phyloP scores from a whole-genome alignment of 192 early-diverging fungal genomes.

The Phycomyces nitens region DNA sequence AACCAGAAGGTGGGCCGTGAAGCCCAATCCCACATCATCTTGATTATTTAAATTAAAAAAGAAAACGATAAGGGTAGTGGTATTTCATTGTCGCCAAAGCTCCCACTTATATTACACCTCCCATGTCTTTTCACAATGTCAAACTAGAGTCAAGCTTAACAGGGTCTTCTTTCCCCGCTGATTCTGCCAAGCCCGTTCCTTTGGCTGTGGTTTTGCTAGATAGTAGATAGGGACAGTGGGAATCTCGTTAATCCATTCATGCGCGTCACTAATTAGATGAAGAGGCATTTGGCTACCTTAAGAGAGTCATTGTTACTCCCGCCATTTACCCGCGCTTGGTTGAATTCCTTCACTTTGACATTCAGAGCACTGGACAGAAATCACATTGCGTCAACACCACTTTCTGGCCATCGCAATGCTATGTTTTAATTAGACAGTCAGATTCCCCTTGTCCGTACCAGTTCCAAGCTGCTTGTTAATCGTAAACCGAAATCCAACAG shows the following conservation, averaged over 20 bases:
- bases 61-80: constrained; percentile 56
- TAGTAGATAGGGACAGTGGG: constrained; percentile 67
- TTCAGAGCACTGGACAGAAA: constrained; percentile 85
- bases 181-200: constrained; percentile 66
- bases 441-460: too few relatives aligned
- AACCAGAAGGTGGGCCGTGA: too few relatives aligned
- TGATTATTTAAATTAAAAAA: constrained; percentile 65
- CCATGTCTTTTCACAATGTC: too few relatives aligned
- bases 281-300: constrained; percentile 69
- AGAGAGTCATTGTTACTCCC: constrained; percentile 80
- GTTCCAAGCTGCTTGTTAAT: constrained; percentile 74
- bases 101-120: too few relatives aligned
- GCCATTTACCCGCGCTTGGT: constrained; percentile 66
- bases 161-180: constrained; percentile 77
- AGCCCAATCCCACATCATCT: constrained; percentile 14
- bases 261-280: constrained; percentile 68
- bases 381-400: constrained; percentile 82
- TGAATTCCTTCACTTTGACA: constrained; percentile 82
- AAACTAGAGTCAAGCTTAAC: too few relatives aligned
- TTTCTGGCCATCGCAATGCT: too few relatives aligned
- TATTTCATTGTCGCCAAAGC: constrained; percentile 58
- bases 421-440: too few relatives aligned
- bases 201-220: constrained; percentile 73
- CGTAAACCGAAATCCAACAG: constrained; percentile 28
- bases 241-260: constrained; percentile 71